A percentile compares a stretch with the other conserved stretches of the same genome.
Evolutionary conservation across 192 early-diverging fungal genomes (phyloP).

Genomic region (Entrophospora sp.): DNA sequence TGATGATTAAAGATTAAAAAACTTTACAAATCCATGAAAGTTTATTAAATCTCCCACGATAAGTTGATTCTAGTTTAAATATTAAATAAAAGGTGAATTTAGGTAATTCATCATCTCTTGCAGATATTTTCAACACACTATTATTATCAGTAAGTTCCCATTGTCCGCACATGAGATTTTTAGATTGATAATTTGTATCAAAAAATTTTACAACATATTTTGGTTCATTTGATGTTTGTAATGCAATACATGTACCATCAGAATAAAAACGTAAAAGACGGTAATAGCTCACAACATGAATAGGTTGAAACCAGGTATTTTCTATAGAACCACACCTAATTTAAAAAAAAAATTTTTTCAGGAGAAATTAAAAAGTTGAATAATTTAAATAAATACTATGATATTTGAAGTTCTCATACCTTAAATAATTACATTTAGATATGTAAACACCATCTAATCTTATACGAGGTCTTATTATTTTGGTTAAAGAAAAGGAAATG

Average conservation of each 20-base stretch:
- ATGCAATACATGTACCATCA: slow-evolving; percentile 27
- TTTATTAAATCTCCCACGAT: slow-evolving; percentile 29
- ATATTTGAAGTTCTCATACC: slow-evolving; percentile 11
- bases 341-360: neutral
- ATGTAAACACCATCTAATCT: slow-evolving; percentile 37
- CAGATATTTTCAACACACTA: neutral
- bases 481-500: too few species aligned
- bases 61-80: slow-evolving; percentile 24
- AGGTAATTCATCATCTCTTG: slow-evolving; percentile 14
- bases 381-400: neutral
- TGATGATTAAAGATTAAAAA: neutral
- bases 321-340: slow-evolving; percentile 24
- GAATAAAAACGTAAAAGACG: slow-evolving; percentile 31
- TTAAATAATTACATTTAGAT: slow-evolving; percentile 30
- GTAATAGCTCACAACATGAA: slow-evolving; percentile 37
- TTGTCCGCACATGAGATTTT: slow-evolving; percentile 22
- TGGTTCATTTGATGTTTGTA: slow-evolving; percentile 23
- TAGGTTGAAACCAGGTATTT: slow-evolving; percentile 25
- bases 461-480: slow-evolving; percentile 22
- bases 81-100: slow-evolving; percentile 22
- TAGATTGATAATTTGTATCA: neutral
- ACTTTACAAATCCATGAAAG: slow-evolving; percentile 17
- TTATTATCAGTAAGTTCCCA: slow-evolving; percentile 22
- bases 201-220: slow-evolving; percentile 17
- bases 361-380: too few species aligned